Base-by-base conservation (phyloP, 192 early-diverging fungal genomes). In the Thamnidium elegans region DNA sequence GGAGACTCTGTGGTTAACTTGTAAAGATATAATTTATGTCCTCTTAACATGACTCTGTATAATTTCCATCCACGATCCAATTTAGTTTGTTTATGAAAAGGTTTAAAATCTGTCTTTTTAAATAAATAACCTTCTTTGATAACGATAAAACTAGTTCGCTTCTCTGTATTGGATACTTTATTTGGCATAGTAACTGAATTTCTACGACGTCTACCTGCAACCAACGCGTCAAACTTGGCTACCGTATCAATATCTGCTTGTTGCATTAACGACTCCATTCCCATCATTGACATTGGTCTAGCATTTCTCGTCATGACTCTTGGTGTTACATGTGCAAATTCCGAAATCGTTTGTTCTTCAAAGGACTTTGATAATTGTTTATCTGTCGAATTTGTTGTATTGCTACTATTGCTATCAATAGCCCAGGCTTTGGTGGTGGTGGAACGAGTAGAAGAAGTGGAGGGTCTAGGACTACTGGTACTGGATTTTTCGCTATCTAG, bases 11-110 rank as follows among this genome's bases (percentile, higher is more conserved):
- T 73, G 4, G 79, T 76, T 17, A 86, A 78, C 63, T 86, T 87
- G 69, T 89, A 91, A 63, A 89, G 86, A 64, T 87, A 91, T 10
- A 91, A 67, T 65, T 91, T 91, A 60, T 86, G 85, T 3, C 88
- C 88, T 71, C 86, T 85, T 34, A 91, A 70, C 7, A 85, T 72
- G 7, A 91, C 88, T 8, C 80, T 84, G 65, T 91, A 91, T 1
- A 89, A 82, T 73, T 89, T 91, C 89, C 89, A 91, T 13, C 86
- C 88, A 34, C 87, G 86, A 21, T 83, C 78, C 6, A 67, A 72
- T 45, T 79, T 70, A 9, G 77, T 75, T 31, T 83, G 76, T 42
- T 85, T 83, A 43, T 82, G 72, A 17, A 84, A 83, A 20, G 86
- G 75, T 39, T 87, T 83, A 36, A 87, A 79, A 64, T 89, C 88